Evolutionary conservation across 257 asterid genomes (phyloP), one percentile per base, ranked within the genome.

Genomic region (Echium plantagineum): DNA sequence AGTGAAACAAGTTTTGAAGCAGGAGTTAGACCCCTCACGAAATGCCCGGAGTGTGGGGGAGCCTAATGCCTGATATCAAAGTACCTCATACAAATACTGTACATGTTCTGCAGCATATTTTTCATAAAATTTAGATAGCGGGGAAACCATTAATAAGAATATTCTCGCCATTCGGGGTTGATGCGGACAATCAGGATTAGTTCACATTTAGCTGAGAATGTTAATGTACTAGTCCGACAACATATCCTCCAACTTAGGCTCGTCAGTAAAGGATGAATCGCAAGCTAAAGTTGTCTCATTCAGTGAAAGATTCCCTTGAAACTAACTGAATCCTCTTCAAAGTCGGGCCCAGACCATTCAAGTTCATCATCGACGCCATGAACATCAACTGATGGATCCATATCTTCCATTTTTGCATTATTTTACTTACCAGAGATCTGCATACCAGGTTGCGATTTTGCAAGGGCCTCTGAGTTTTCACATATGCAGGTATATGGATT

Each of bases 401-500:
- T 57, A 8, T 74, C 89, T 61, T 52, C 78, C 75, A 62, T 77
- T 18, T 35, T 56, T 6, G 69, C 79, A 52, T 60, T 57, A 57
- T 59, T 66, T 57, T 47, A 82, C 70, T 69, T 61, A 32, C 73
- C 79, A 21, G 55, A 30, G 49, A 57, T 77, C 51, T 66, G 73
- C 38, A 47, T 78, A 63, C 66, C 70, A 32, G 74, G 64, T 46
- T 58, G 75, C 64, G 55, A 62, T 68, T 72, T 70, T 58, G 62
- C 61, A 65, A 74, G 75, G 58, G 85, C 88, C 32, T 74, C 90
- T 2, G 93, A 48, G 32, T 82, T 80, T 75, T 84, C 90, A 74
- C 99, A 93, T 15, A 93, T 86, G 80, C 99, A 93, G 62, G 94
- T 15, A 63, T 95, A 72, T 42, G 99, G 99, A 60, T 89, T 84